Evolutionary conservation across 2,329 filamentous ascomycete species (phyloP).

Genomic region (Colletotrichum lindemuthianum): DNA sequence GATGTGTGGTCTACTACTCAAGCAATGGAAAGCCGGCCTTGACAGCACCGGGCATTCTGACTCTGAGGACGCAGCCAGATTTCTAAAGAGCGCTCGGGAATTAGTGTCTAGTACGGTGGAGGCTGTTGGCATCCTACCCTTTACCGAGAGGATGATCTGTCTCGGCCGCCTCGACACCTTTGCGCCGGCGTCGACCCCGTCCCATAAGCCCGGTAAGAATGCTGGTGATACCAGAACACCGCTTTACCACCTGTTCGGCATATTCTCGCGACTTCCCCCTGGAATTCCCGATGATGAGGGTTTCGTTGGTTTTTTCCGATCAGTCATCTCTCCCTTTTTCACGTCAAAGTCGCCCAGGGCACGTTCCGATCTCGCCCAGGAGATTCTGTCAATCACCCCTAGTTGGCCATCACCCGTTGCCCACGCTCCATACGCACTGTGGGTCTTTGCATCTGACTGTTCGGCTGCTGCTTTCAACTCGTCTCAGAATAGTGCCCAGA

Average conservation of each 20-base stretch:
- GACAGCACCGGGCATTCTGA: conserved; percentile 61
- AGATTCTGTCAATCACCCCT: conserved; percentile 60
- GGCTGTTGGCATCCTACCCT: conserved; percentile 67
- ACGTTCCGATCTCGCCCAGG: conserved; percentile 58
- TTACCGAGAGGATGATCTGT: conserved; percentile 69
- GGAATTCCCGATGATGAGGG: conserved; percentile 59
- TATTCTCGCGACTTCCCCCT: conserved; percentile 63
- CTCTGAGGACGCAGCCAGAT: conserved; percentile 56
- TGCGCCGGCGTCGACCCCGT: conserved; percentile 73
- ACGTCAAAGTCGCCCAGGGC: conserved; percentile 55
- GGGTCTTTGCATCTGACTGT: conserved; percentile 59
- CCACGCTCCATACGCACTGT: conserved; percentile 59
- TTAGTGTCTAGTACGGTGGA: conserved; percentile 61
- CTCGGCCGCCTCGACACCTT: conserved; percentile 65
- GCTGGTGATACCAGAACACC: conserved; percentile 65
- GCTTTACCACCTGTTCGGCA: conserved; percentile 71
- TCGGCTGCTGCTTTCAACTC: conserved; percentile 44
- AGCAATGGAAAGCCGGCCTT: conserved; percentile 73
- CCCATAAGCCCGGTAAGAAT: conserved; percentile 65
- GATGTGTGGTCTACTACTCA: conserved; percentile 74
- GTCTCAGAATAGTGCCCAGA: conserved; percentile 48
- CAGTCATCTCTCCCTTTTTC: conserved; percentile 69
- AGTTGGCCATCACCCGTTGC: conserved; percentile 49
- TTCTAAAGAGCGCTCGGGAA: conserved; percentile 63
- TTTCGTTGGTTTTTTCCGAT: conserved; percentile 57